Conservation (phyloP, 2,329 filamentous ascomycete species). For the Capronia americana region DNA sequence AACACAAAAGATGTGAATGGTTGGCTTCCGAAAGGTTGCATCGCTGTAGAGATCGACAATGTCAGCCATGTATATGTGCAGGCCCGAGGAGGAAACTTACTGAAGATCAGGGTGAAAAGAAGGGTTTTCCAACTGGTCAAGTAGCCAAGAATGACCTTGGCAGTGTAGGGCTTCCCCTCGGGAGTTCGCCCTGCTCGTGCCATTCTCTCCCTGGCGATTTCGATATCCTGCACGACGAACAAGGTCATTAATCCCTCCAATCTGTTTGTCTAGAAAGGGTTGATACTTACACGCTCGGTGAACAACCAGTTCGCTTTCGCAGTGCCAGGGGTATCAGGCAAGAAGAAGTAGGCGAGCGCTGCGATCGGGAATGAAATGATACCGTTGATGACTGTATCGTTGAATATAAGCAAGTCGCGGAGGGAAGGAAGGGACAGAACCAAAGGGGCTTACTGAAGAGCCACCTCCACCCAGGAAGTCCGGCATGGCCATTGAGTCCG, state of each 20-base stretch:
- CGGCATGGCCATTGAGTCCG: constrained; percentile 57
- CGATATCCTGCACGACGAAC: constrained; percentile 23
- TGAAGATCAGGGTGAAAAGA: constrained; percentile 33
- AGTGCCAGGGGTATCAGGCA: constrained; percentile 30
- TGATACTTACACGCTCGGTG: constrained; percentile 25
- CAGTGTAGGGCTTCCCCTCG: constrained; percentile 30
- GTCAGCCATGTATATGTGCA: not conserved
- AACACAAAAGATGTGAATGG: constrained; percentile 30
- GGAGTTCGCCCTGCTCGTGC: constrained; percentile 24
- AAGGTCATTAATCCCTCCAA: not conserved
- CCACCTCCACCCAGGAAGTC: constrained; percentile 61
- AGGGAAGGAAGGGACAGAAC: not conserved
- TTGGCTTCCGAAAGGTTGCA: constrained; percentile 29
- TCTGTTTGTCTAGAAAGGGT: not conserved
- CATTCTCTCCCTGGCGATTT: constrained; percentile 28
- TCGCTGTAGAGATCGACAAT: constrained; percentile 5
- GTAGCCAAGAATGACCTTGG: constrained; percentile 29
- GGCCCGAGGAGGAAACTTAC: constrained; percentile 12
- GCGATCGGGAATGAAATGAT: constrained; percentile 30
- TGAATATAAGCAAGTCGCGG: not conserved
- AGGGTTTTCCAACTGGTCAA: constrained; percentile 31
- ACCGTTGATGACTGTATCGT: constrained; percentile 29
- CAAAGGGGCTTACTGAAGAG: constrained; percentile 42
- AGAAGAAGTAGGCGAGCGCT: constrained; percentile 29
- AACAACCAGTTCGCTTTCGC: constrained; percentile 31